A percentile compares a stretch with the other conserved stretches of the same genome.
phyloP scores from a whole-genome alignment of 1,139 yeast genomes.

The Nadsonia commutata region DNA sequence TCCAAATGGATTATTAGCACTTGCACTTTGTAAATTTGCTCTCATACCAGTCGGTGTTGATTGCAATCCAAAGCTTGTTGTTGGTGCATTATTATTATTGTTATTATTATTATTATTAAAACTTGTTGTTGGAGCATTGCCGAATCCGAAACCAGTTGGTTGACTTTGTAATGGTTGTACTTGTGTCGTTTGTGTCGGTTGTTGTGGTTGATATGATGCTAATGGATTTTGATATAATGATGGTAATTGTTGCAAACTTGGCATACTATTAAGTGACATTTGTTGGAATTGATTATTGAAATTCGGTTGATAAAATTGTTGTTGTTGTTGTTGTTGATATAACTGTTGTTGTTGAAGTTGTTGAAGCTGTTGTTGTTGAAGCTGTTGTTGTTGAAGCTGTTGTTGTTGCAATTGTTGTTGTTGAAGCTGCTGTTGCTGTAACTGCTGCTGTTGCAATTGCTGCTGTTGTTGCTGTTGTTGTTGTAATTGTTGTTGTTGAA shows the following conservation, averaged over 20 bases:
- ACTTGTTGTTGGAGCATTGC: neutral
- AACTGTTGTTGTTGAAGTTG: neutral
- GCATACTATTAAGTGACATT: neutral
- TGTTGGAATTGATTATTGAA: conserved; percentile 1
- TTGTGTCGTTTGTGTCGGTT: neutral
- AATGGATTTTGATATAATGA: neutral
- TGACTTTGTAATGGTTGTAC: neutral
- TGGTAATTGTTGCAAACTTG: neutral
- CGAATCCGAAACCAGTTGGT: neutral
- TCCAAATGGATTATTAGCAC: neutral
- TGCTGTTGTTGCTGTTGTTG: conserved; percentile 6
- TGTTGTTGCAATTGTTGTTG: conserved; percentile 4
- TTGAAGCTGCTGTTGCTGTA: conserved; percentile 2
- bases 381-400: conserved; percentile 5
- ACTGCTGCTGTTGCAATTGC: neutral
- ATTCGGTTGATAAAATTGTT: neutral
- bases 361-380: conserved; percentile 1
- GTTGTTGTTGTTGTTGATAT: neutral
- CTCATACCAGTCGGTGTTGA: neutral
- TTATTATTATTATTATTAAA: neutral
- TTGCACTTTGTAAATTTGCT: neutral
- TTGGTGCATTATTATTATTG: neutral
- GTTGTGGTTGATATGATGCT: neutral
- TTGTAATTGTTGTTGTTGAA: conserved; percentile 2
- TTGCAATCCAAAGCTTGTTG: neutral